Percentiles rank a stretch among this genome's conserved stretches.
phyloP scores from a whole-genome alignment of 108 stramenopile genomes.

The Craspedostauros australis region DNA sequence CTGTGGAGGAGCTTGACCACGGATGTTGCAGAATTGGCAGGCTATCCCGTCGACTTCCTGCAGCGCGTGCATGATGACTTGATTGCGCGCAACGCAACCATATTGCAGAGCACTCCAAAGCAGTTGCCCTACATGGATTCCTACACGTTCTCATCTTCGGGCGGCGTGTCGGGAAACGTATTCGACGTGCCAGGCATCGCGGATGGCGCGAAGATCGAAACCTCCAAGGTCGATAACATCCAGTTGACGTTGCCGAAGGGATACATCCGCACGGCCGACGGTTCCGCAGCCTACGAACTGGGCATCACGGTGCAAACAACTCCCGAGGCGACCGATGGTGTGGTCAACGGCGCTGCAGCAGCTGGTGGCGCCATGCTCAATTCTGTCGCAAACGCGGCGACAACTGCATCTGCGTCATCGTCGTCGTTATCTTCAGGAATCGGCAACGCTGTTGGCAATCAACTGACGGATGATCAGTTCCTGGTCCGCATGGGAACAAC shows the following conservation, averaged over 20 bases:
- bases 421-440: no score
- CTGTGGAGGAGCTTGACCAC: constrained; percentile 67
- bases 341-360: no score
- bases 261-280: constrained; percentile 56
- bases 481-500: constrained; percentile 48
- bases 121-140: constrained; percentile 68
- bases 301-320: no score
- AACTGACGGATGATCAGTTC: constrained; percentile 18
- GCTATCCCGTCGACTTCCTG: constrained; percentile 65
- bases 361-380: no score
- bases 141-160: constrained; percentile 54
- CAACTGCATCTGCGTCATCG: no score
- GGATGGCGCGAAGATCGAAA: constrained; percentile 65
- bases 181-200: constrained; percentile 68
- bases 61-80: constrained; percentile 15
- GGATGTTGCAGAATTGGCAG: constrained; percentile 62
- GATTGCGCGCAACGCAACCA: constrained; percentile 1
- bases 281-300: constrained; percentile 52
- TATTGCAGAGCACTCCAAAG: constrained; percentile 16
- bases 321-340: no score
- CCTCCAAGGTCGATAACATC: constrained; percentile 39
- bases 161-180: constrained; percentile 55
- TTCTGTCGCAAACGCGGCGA: no score
- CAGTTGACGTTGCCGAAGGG: constrained; percentile 55
- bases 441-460: no score